Evolutionary conservation across 495 filamentous ascomycete species (phyloP).

Genomic region (Massariosphaeria phaeospora): DNA sequence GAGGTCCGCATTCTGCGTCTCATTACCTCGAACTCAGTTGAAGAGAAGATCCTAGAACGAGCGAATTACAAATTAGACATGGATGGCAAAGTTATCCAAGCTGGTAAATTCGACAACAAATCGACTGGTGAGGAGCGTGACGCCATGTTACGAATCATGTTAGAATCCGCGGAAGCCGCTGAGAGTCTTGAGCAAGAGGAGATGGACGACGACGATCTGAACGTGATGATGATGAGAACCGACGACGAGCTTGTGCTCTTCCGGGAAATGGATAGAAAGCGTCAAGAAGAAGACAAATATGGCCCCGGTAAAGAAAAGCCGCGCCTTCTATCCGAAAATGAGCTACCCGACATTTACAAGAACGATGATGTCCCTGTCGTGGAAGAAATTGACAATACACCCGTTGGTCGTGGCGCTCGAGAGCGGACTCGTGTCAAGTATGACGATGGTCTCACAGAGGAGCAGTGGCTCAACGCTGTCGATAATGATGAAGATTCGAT

Average conservation of each 20-base stretch:
- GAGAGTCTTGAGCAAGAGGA: slow-evolving; percentile 77
- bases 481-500: slow-evolving; percentile 93
- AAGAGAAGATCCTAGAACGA: slow-evolving; percentile 97
- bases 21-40: slow-evolving; percentile 93
- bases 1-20: slow-evolving; percentile 93
- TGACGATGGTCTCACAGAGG: slow-evolving; percentile 95
- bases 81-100: slow-evolving; percentile 99
- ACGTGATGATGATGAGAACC: slow-evolving; percentile 56
- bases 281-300: slow-evolving; percentile 58
- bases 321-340: slow-evolving; percentile 79
- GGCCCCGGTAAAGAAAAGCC: slow-evolving; percentile 65
- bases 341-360: slow-evolving; percentile 90
- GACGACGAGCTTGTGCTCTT: slow-evolving; percentile 43
- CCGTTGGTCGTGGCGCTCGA: slow-evolving; percentile 82
- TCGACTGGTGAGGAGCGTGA: slow-evolving; percentile 98
- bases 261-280: slow-evolving; percentile 64
- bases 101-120: slow-evolving; percentile 98
- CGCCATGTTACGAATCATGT: slow-evolving; percentile 82
- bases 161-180: slow-evolving; percentile 83
- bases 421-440: slow-evolving; percentile 91
- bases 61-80: slow-evolving; percentile 97
- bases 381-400: slow-evolving; percentile 63
- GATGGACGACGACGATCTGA: slow-evolving; percentile 94
- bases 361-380: slow-evolving; percentile 76
- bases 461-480: slow-evolving; percentile 92